These are phyloP conservation scores for Plasmodium gonderi DNA, from an alignment of 169 alveolate genomes.

Conservation along the genomic window DNA sequence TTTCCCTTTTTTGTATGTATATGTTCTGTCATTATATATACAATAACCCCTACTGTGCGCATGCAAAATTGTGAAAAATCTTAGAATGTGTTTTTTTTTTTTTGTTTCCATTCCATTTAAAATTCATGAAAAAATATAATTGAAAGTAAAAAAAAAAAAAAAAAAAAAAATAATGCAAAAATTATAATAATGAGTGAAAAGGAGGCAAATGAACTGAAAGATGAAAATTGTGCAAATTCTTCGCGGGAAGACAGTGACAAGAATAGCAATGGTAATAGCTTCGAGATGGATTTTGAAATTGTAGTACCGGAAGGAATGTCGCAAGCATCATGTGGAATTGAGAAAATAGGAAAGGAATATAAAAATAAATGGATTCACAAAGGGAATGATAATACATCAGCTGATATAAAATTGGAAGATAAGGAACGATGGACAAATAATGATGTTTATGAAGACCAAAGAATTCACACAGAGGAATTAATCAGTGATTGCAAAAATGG, in stretches of 20 bases:
- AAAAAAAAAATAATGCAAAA: neutral
- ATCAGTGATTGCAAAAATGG: neutral
- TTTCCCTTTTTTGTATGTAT: neutral
- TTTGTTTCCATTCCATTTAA: neutral
- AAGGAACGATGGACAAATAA: neutral
- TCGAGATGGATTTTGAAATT: neutral
- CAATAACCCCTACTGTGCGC: too few relatives aligned
- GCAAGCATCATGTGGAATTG: neutral
- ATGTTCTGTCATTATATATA: too few relatives aligned
- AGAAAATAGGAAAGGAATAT: neutral
- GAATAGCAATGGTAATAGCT: neutral
- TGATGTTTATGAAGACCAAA: neutral
- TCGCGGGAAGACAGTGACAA: neutral
- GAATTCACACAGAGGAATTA: neutral
- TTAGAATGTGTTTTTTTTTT: too few relatives aligned
- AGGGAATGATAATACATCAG: neutral
- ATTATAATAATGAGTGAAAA: neutral
- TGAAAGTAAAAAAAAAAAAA: neutral
- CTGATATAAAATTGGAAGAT: neutral
- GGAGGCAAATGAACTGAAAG: neutral
- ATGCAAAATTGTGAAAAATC: too few relatives aligned
- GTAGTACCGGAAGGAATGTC: neutral
- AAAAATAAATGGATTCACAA: neutral
- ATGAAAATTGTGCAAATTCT: neutral
- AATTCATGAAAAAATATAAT: neutral